A percentile compares a stretch with the other conserved stretches of the same genome.
Evolutionary conservation across 2,329 filamentous ascomycete genomes (phyloP).

Genomic region (Colletotrichum chlorophyti): DNA sequence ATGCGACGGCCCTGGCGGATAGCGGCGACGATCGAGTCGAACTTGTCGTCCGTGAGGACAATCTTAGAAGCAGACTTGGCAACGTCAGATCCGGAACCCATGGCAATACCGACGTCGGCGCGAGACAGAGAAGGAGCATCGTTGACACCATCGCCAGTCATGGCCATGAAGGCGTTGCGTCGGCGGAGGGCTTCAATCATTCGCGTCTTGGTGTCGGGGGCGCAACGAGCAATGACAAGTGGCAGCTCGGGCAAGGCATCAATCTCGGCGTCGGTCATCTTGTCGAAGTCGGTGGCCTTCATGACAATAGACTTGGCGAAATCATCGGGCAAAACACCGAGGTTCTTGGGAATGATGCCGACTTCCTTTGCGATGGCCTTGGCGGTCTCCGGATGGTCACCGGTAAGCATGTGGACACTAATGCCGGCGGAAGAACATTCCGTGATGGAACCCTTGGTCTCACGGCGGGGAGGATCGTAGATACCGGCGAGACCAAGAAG

Average conservation of each 20-base stretch:
- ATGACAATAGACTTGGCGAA: constrained; percentile 75
- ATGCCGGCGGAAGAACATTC: constrained; percentile 78
- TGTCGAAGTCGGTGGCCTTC: constrained; percentile 81
- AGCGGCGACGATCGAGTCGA: constrained; percentile 83
- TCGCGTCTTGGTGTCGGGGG: constrained; percentile 84
- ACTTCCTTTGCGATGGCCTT: constrained; percentile 81
- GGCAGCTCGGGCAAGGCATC: constrained; percentile 78
- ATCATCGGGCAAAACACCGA: constrained; percentile 63
- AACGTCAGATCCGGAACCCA: constrained; percentile 88
- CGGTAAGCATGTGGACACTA: constrained; percentile 83
- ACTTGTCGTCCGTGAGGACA: constrained; percentile 87
- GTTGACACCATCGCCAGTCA: constrained; percentile 91
- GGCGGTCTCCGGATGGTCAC: constrained; percentile 81
- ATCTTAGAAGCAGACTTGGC: constrained; percentile 84
- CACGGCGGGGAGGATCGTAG: constrained; percentile 84
- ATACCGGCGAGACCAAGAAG: constrained; percentile 86
- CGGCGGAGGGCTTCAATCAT: constrained; percentile 91
- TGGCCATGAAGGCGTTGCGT: constrained; percentile 77
- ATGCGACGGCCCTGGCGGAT: constrained; percentile 84
- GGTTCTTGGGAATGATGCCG: constrained; percentile 74
- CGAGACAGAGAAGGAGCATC: constrained; percentile 82
- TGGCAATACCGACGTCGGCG: constrained; percentile 87
- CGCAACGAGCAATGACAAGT: constrained; percentile 83
- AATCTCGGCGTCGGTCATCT: constrained; percentile 76
- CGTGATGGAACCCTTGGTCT: constrained; percentile 76